These are phyloP conservation scores for Penicillium sp. DNA, from an alignment of 2,329 filamentous ascomycete species.

Conservation along the genomic window DNA sequence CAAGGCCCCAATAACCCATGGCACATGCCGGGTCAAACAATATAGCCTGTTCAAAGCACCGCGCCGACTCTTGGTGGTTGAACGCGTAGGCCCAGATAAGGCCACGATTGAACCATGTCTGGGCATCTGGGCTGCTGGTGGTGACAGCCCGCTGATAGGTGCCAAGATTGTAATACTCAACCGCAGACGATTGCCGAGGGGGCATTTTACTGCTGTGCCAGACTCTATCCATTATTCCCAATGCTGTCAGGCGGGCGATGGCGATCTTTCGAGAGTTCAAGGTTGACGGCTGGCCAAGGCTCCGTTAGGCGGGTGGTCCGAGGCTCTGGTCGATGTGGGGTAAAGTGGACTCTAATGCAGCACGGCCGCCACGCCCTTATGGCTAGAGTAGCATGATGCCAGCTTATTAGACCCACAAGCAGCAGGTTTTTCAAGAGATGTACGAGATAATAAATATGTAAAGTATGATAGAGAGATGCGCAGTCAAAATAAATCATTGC, in stretches of 20 bases:
- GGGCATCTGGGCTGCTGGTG: slow-evolving; percentile 33
- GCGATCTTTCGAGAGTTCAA: not conserved
- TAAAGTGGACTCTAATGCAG: not conserved
- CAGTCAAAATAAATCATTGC: not conserved
- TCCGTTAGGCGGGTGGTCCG: not conserved
- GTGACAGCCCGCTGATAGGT: slow-evolving; percentile 38
- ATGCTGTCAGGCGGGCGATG: not conserved
- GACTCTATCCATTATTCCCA: not conserved
- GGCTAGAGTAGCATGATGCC: not conserved
- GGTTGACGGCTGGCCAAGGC: not conserved
- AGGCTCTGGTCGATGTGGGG: not conserved
- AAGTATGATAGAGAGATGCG: not conserved
- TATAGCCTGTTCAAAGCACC: slow-evolving; percentile 39
- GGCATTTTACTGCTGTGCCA: slow-evolving; percentile 12
- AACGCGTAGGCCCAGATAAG: slow-evolving; percentile 44
- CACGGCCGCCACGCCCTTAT: not conserved
- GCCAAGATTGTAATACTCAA: slow-evolving; percentile 39
- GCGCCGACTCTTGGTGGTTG: slow-evolving; percentile 41
- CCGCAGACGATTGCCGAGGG: not conserved
- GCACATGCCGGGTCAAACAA: slow-evolving; percentile 35
- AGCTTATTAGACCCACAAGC: not conserved
- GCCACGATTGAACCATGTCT: slow-evolving; percentile 43
- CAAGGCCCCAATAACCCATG: slow-evolving; percentile 44
- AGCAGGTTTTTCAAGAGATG: not conserved
- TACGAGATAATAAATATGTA: not conserved